These are phyloP conservation scores for Blakeslea trispora DNA, from an alignment of 371 early-diverging fungal genomes.

Conservation along the genomic window DNA sequence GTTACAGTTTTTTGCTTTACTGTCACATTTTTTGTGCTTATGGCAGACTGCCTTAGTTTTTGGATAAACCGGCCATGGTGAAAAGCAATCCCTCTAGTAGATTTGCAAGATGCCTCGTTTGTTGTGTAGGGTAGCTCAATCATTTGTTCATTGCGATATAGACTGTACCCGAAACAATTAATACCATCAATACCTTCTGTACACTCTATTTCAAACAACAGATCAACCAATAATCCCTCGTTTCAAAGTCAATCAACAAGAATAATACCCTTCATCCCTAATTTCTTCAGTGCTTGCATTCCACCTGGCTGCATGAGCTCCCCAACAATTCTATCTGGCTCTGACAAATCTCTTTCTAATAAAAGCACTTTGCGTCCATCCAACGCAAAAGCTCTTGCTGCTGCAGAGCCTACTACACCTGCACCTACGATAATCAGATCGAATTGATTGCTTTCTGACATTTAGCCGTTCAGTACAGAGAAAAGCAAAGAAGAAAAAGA, in stretches of 20 bases:
- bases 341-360: constrained; percentile 80
- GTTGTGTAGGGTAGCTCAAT: constrained; percentile 60
- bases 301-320: constrained; percentile 95
- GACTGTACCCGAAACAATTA: constrained; percentile 78
- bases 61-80: constrained; percentile 91
- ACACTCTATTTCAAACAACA: no score
- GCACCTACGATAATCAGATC: constrained; percentile 88
- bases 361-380: constrained; percentile 73
- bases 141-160: constrained; percentile 54
- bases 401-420: constrained; percentile 84
- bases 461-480: neutral
- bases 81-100: constrained; percentile 67
- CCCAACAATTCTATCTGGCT: constrained; percentile 95
- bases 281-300: constrained; percentile 66
- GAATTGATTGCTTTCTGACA: constrained; percentile 33
- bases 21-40: constrained; percentile 55
- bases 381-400: constrained; percentile 73
- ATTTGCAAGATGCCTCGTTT: constrained; percentile 41
- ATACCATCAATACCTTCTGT: constrained; percentile 81
- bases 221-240: no score
- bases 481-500: neutral
- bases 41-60: constrained; percentile 73
- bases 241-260: no score
- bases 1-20: constrained; percentile 75
- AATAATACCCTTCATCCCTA: constrained; percentile 76